phyloP scores from a whole-genome alignment of 441 rosid genomes.

The Sinapis alba region DNA sequence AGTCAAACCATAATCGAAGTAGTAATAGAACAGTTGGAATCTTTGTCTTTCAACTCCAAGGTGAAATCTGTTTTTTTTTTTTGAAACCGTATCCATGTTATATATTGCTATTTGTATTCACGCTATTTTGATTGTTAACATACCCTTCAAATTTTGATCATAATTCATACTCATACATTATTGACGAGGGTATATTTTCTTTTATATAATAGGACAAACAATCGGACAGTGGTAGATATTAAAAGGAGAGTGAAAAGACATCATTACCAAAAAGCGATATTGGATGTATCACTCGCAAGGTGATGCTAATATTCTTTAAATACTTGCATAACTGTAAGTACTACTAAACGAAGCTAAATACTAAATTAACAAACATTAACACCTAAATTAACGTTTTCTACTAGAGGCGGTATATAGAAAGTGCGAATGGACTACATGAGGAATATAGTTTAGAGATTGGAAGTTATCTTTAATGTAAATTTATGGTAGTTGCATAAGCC shows the following conservation, averaged over 20 bases:
- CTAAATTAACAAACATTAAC: neutral
- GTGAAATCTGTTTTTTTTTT: neutral
- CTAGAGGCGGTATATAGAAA: neutral
- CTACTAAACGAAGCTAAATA: neutral
- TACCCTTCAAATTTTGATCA: neutral
- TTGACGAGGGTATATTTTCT: conserved; percentile 7
- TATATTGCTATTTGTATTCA: neutral
- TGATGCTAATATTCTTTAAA: neutral
- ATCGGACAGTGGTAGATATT: conserved; percentile 19
- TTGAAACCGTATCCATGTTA: neutral
- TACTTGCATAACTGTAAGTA: neutral
- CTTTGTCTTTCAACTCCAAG: neutral
- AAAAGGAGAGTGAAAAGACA: conserved; percentile 36
- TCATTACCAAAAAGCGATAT: conserved; percentile 34
- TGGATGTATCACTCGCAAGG: conserved; percentile 27
- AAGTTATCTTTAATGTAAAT: neutral
- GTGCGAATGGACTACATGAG: neutral
- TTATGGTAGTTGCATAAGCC: neutral
- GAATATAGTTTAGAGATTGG: neutral
- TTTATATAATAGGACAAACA: conserved; percentile 32
- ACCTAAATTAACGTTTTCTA: neutral
- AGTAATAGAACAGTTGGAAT: neutral
- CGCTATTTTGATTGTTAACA: neutral
- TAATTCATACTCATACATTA: neutral
- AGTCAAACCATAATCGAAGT: neutral